Base-by-base conservation (phyloP, 2,329 filamentous ascomycete species). In the Podosphaera leucotricha region DNA sequence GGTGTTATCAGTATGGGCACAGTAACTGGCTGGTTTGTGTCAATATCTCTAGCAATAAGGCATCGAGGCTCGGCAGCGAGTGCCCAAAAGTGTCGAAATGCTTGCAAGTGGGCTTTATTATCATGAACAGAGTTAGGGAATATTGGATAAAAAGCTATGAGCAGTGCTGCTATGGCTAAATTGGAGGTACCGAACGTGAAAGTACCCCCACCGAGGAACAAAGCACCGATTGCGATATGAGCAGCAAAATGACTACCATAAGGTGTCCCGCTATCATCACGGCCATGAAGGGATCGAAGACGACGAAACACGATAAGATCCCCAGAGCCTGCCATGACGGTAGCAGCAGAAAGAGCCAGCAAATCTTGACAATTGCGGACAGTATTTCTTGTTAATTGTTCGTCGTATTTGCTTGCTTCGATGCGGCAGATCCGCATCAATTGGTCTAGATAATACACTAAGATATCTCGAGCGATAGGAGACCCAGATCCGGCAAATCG, bases 11-110 rank as follows among this genome's bases (percentile, higher is more conserved):
- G 67, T 39, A 93, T 67, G 0, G 81, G 75, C 2, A 86, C 70
- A 6, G 75, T 72, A 41, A 93, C 72, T 0, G 86, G 80, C 38
- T 84, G 75, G 36, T 79, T 75, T 0, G 83, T 92, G 47, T 90
- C 77, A 2, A 90, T 72, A 52, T 98, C 90, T 48, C 87, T 81
- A 16, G 83, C 73, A 0, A 98, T 74, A 0, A 98, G 70, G 57
- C 87, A 95, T 43, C 92, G 74, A 8, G 84, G 75, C 55, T 98
- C 90, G 0, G 82, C 79, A 1, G 90, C 90, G 2, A 98, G 68
- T 10, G 93, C 87, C 90, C 90, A 98, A 56, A 98, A 81, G 61
- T 98, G 87, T 4, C 92, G 76, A 64, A 98, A 90, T 2, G 92
- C 90, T 63, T 98, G 90, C 5, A 98, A 68, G 55, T 98, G 90